Percentiles rank a stretch among this genome's conserved stretches.
Evolutionary conservation across 164 flowering plant species (phyloP).

Genomic region (Vitis rupestris): DNA sequence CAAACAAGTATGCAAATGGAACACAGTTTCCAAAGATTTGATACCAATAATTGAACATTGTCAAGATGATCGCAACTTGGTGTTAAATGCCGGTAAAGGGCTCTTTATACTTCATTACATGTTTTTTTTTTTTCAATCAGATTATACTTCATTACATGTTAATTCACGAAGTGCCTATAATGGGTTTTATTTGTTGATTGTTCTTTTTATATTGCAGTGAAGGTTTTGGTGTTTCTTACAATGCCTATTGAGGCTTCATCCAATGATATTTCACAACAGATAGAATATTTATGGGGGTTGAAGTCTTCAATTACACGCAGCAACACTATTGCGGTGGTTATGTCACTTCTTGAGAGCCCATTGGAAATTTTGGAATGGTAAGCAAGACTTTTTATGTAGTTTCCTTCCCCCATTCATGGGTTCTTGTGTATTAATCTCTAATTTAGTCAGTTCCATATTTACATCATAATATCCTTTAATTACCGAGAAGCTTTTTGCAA

Average conservation of each 20-base stretch:
- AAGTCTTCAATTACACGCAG: constrained; percentile 62
- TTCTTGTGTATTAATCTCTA: too few relatives aligned
- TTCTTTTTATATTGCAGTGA: constrained; percentile 49
- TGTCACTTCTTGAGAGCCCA: constrained; percentile 77
- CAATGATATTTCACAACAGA: constrained; percentile 67
- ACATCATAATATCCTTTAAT: too few relatives aligned
- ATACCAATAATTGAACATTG: constrained; percentile 75
- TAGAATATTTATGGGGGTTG: constrained; percentile 79
- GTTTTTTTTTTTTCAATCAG: too few relatives aligned
- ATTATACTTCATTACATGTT: background rate
- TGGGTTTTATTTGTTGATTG: background rate
- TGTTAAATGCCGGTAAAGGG: constrained; percentile 65
- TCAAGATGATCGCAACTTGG: constrained; percentile 65
- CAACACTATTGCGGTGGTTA: constrained; percentile 61
- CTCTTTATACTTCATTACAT: too few relatives aligned
- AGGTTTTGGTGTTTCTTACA: constrained; percentile 85
- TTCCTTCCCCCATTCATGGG: background rate
- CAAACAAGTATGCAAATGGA: constrained; percentile 93
- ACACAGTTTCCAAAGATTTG: constrained; percentile 66
- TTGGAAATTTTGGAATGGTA: constrained; percentile 81
- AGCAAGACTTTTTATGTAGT: constrained; percentile 1
- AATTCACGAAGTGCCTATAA: background rate
- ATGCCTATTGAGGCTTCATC: constrained; percentile 86
- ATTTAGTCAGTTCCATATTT: too few relatives aligned
- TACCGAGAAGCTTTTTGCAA: too few relatives aligned